Evolutionary conservation across 495 filamentous ascomycete species (phyloP).

Genomic region (Hypoxylon trugodes): DNA sequence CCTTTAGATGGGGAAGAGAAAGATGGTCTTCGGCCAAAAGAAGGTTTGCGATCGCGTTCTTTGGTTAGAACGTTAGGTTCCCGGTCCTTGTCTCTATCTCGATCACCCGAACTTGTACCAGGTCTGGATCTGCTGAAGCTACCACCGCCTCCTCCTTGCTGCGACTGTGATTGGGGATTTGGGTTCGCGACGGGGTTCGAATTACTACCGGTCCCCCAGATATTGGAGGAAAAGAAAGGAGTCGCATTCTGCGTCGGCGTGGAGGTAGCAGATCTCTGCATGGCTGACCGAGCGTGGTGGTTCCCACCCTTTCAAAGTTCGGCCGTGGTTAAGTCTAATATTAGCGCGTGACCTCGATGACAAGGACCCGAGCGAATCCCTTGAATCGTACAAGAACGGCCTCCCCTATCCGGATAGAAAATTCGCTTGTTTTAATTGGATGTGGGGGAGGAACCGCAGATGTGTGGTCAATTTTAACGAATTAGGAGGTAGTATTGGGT

Average conservation of each 20-base stretch:
- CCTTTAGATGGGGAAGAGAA: slow-evolving; percentile 50
- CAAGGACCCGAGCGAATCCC: slow-evolving; percentile 18
- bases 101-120: slow-evolving; percentile 51
- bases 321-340: slow-evolving; percentile 34
- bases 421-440: slow-evolving; percentile 38
- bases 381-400: slow-evolving; percentile 29
- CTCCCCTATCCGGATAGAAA: slow-evolving; percentile 35
- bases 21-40: slow-evolving; percentile 54
- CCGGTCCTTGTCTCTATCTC: slow-evolving; percentile 30
- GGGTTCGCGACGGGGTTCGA: slow-evolving; percentile 18
- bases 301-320: slow-evolving; percentile 30
- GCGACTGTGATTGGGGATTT: slow-evolving; percentile 27
- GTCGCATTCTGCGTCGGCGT: slow-evolving; percentile 50
- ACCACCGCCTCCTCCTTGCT: slow-evolving; percentile 11
- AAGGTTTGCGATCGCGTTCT: slow-evolving; percentile 53
- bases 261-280: slow-evolving; percentile 51
- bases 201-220: slow-evolving; percentile 46
- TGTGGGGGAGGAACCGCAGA: slow-evolving; percentile 29
- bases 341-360: slow-evolving; percentile 28
- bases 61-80: slow-evolving; percentile 51
- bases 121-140: slow-evolving; percentile 46
- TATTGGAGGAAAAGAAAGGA: slow-evolving; percentile 54
- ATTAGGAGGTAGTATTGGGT: slow-evolving; percentile 29
- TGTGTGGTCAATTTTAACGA: slow-evolving; percentile 29
- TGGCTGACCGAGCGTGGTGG: slow-evolving; percentile 42